These are phyloP conservation scores for Talaromyces verruculosus DNA, from an alignment of 2,329 filamentous ascomycete species.

Conservation along the genomic window DNA sequence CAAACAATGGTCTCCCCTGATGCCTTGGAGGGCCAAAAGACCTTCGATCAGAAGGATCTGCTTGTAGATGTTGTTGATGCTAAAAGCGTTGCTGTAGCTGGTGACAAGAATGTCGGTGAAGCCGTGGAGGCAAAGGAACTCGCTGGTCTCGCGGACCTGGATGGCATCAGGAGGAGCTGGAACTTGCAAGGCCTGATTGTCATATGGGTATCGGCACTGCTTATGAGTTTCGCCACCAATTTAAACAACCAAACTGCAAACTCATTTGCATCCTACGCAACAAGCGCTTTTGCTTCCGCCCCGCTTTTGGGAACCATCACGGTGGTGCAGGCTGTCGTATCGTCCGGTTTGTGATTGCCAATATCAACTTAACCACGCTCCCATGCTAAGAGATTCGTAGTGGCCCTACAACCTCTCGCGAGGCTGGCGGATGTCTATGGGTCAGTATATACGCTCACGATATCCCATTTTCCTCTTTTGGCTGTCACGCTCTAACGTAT, in stretches of 20 bases:
- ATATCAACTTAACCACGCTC: background rate
- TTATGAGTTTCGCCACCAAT: constrained; percentile 15
- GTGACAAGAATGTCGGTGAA: background rate
- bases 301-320: constrained; percentile 13
- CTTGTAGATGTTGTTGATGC: background rate
- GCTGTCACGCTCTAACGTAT: background rate
- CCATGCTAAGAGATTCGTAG: constrained; percentile 3
- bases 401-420: constrained; percentile 16
- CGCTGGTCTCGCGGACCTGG: constrained; percentile 15
- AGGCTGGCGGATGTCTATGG: constrained; percentile 18
- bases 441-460: constrained; percentile 6
- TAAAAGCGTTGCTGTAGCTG: constrained; percentile 7
- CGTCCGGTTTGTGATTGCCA: constrained; percentile 2
- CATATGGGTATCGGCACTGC: constrained; percentile 16
- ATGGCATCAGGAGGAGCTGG: constrained; percentile 14
- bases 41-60: constrained; percentile 6
- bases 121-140: constrained; percentile 4
- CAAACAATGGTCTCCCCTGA: constrained; percentile 3
- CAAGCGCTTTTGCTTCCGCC: constrained; percentile 13
- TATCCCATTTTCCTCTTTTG: background rate
- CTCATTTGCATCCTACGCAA: constrained; percentile 17
- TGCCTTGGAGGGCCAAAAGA: background rate
- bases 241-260: constrained; percentile 13
- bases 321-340: constrained; percentile 16
- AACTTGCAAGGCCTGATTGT: constrained; percentile 9